Evolutionary conservation across 2,329 filamentous ascomycete genomes (phyloP).

Genomic region (Neopestalotiopsis sp.): DNA sequence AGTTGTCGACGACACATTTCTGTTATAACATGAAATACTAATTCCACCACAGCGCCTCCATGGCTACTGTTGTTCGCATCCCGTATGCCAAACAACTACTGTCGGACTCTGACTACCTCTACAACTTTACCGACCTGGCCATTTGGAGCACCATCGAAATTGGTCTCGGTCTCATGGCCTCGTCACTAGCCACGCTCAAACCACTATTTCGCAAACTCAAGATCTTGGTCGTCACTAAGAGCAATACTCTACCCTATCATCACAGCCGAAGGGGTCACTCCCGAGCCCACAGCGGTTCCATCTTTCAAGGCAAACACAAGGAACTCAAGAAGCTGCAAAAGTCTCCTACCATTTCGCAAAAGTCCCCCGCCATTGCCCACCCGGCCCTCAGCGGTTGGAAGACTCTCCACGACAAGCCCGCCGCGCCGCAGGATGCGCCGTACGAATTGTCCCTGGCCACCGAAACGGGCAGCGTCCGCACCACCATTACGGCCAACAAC

Average conservation of each 20-base stretch:
- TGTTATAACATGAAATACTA: background rate
- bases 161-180: conserved; percentile 19
- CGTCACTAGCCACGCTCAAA: conserved; percentile 20
- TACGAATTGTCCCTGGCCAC: conserved; percentile 8
- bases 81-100: conserved; percentile 21
- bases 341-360: background rate
- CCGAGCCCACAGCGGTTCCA: background rate
- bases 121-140: conserved; percentile 22
- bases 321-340: conserved; percentile 13
- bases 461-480: conserved; percentile 9
- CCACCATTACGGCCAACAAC: conserved; percentile 13
- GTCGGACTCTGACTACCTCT: conserved; percentile 19
- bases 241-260: conserved; percentile 1
- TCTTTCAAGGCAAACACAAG: background rate
- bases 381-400: background rate
- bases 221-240: conserved; percentile 10
- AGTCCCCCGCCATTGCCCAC: background rate
- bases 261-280: background rate
- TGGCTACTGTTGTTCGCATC: conserved; percentile 20
- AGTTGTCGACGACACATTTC: background rate
- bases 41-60: conserved; percentile 15
- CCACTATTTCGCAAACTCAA: conserved; percentile 20
- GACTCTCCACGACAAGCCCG: background rate
- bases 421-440: background rate
- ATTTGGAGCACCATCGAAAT: conserved; percentile 22